Percentiles rank a stretch among this genome's conserved stretches.
Evolutionary conservation across 176 grass and related monocot species (phyloP).

Genomic region (Cenchrus fungigraminus): DNA sequence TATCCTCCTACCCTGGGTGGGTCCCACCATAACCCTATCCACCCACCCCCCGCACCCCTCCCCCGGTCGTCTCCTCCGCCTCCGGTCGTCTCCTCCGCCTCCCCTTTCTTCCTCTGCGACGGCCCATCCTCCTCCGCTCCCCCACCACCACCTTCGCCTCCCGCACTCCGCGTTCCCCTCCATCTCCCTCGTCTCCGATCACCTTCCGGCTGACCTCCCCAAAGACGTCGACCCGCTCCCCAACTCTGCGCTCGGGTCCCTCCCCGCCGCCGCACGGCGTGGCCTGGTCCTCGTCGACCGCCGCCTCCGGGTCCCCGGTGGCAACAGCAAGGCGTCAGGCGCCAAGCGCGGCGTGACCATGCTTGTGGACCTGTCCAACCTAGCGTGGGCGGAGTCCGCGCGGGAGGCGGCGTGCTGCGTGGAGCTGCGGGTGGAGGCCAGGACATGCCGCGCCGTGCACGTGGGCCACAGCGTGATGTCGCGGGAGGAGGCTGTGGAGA

Average conservation of each 20-base stretch:
- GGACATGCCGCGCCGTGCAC: conserved; percentile 61
- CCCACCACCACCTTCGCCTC: conserved; percentile 37
- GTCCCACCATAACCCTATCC: too few species aligned
- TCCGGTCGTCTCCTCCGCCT: too few species aligned
- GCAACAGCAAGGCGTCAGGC: conserved; percentile 40
- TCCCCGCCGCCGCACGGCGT: conserved; percentile 41
- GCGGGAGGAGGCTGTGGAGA: conserved; percentile 40
- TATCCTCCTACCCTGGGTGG: too few species aligned
- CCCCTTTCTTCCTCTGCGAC: too few species aligned
- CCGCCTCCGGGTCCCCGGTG: conserved; percentile 36
- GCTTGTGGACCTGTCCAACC: conserved; percentile 46
- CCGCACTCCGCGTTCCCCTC: conserved; percentile 54
- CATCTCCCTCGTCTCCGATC: conserved; percentile 50
- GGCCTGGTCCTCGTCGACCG: conserved; percentile 59
- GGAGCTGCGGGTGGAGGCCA: conserved; percentile 48
- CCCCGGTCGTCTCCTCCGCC: too few species aligned
- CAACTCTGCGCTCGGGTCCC: conserved; percentile 46
- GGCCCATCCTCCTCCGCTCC: background rate
- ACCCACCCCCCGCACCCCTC: too few species aligned
- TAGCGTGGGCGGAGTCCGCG: conserved; percentile 47
- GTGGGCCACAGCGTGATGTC: conserved; percentile 48
- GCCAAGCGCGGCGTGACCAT: conserved; percentile 38
- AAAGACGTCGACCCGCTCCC: conserved; percentile 48
- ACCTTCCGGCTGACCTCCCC: conserved; percentile 30
- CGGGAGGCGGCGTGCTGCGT: conserved; percentile 37